Conservation (phyloP, 805 yeast genomes). For the Citeromyces matritensis region DNA sequence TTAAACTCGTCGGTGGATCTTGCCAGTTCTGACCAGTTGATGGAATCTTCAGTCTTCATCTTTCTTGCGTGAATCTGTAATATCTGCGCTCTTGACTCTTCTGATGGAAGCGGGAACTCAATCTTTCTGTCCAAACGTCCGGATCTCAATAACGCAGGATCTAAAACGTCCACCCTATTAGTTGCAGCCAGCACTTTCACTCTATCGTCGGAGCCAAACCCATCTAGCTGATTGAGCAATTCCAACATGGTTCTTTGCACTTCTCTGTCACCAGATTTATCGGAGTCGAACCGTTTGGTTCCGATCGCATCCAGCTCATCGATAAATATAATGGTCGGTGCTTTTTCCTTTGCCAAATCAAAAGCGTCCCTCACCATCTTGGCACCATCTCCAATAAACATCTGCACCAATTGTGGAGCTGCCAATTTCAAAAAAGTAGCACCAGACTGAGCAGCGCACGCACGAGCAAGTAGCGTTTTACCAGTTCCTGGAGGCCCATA, state of each 20-base stretch:
- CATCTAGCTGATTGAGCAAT: conserved; percentile 91
- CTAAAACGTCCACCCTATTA: conserved; percentile 92
- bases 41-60: conserved; percentile 81
- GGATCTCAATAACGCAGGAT: conserved; percentile 95
- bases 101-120: conserved; percentile 95
- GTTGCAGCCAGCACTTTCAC: conserved; percentile 98
- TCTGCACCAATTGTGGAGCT: conserved; percentile 96
- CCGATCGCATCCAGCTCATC: conserved; percentile 99
- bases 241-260: conserved; percentile 99
- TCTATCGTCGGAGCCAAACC: conserved; percentile 93
- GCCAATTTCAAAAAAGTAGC: conserved; percentile 94
- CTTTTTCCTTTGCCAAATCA: conserved; percentile 93
- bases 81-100: conserved; percentile 94
- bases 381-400: conserved; percentile 99
- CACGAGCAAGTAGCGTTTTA: conserved; percentile 90
- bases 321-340: conserved; percentile 94
- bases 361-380: conserved; percentile 95
- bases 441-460: conserved; percentile 97
- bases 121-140: conserved; percentile 97
- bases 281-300: conserved; percentile 94
- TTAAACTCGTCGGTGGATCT: conserved; percentile 97
- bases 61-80: conserved; percentile 95
- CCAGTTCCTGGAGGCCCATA: conserved; percentile 99
- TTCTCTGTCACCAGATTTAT: conserved; percentile 95
- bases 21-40: conserved; percentile 97